Percentiles rank a stretch among this genome's conserved stretches.
phyloP scores from a whole-genome alignment of 2,329 filamentous ascomycete species.

The Exophiala calicioides region DNA sequence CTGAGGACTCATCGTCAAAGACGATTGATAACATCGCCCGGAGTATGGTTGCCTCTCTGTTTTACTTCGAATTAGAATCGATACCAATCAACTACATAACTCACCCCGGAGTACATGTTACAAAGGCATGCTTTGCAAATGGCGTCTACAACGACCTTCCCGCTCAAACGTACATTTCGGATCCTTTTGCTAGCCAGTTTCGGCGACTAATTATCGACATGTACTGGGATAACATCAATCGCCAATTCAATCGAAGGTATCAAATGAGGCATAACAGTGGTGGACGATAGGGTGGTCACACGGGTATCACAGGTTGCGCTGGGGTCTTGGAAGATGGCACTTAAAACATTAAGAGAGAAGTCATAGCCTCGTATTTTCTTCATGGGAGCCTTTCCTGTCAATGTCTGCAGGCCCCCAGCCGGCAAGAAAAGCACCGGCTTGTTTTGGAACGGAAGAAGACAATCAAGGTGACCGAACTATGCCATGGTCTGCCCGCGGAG shows the following conservation, averaged over 20 bases:
- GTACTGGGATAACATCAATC: conserved; percentile 61
- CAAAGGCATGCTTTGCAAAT: conserved; percentile 59
- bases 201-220: conserved; percentile 60
- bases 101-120: conserved; percentile 57
- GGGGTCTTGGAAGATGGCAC: no score
- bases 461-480: conserved; percentile 24
- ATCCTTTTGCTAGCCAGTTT: conserved; percentile 62
- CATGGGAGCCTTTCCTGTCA: conserved; percentile 71
- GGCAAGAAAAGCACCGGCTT: conserved; percentile 2
- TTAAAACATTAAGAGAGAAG: no score
- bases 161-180: conserved; percentile 61
- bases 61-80: no score
- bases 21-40: no score
- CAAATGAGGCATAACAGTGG: no score
- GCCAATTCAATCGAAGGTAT: conserved; percentile 59
- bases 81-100: conserved; percentile 67
- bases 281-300: no score
- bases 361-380: conserved; percentile 73
- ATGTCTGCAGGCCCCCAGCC: conserved; percentile 58
- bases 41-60: no score
- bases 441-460: conserved; percentile 27
- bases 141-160: conserved; percentile 55
- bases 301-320: no score
- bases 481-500: conserved; percentile 22
- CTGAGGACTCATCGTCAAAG: no score